A percentile compares a stretch with the other conserved stretches of the same genome.
Evolutionary conservation across 1,284 basidiomycete species (phyloP).

Genomic region (Rhodotorula sp.): DNA sequence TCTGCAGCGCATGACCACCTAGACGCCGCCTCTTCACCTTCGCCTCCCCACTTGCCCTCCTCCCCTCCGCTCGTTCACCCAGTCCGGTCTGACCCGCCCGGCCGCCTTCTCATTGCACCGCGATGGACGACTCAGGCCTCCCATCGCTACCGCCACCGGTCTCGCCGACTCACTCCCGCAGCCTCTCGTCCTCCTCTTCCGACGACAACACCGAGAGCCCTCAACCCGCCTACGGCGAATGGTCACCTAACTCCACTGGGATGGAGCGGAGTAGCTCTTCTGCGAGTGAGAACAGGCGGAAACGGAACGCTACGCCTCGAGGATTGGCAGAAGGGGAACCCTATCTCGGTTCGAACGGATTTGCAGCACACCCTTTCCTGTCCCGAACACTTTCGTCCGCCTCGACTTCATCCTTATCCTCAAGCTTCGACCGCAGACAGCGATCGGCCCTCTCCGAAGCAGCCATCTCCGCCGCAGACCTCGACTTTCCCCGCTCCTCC

Average conservation of each 20-base stretch:
- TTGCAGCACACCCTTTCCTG: neutral
- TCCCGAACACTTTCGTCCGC: neutral
- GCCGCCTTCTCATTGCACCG: neutral
- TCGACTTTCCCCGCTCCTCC: conserved; percentile 10
- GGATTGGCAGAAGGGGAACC: neutral
- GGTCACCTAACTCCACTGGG: neutral
- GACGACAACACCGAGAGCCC: conserved; percentile 6
- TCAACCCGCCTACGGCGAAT: neutral
- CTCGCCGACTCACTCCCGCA: conserved; percentile 16
- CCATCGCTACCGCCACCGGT: conserved; percentile 19
- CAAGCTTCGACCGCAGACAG: neutral
- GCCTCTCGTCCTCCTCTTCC: conserved; percentile 29
- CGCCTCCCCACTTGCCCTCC: too few species aligned
- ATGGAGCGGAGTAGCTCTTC: neutral
- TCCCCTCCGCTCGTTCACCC: too few species aligned
- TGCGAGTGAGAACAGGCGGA: neutral
- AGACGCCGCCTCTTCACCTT: too few species aligned
- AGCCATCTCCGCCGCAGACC: conserved; percentile 12
- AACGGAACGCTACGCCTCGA: neutral
- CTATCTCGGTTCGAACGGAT: too few species aligned
- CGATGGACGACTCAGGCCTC: conserved; percentile 14
- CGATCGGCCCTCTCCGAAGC: neutral
- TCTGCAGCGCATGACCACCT: too few species aligned
- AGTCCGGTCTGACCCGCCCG: too few species aligned
- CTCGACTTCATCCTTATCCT: neutral